Evolutionary conservation across 495 filamentous ascomycete species (phyloP), one percentile per base, ranked within the genome.

Genomic region (Tetracladium setigerum): DNA sequence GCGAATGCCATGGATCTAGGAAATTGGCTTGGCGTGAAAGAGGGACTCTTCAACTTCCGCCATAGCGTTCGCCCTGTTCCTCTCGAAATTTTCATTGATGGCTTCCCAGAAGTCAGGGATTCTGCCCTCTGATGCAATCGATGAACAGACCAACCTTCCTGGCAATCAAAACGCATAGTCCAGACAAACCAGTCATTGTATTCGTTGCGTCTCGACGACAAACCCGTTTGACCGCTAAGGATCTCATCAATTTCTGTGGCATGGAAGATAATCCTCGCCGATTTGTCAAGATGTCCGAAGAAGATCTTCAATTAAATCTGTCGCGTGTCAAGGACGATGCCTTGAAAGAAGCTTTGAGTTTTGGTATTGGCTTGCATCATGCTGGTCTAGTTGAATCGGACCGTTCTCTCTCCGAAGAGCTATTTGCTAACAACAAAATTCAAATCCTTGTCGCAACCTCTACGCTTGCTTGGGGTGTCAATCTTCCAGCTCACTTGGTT

Each of bases 121-220:
- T 97, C 66, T 97, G 94, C 56, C 88, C 94, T 8, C 66, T 99
- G 46, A 99, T 99, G 92, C 90, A 96, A 64, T 91, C 86, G 0
- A 99, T 99, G 92, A 99, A 99, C 53, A 78, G 94, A 7, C 92
- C 92, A 11, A 95, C 92, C 0, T 99, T 97, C 68, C 72, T 96
- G 10, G 94, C 91, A 0, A 94, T 99, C 67, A 91, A 97, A 62
- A 84, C 79, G 10, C 94, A 99, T 63, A 95, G 88, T 9, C 92
- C 92, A 1, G 84, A 89, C 22, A 97, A 97, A 60, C 92, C 92
- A 0, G 92, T 96, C 5, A 99, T 99, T 63, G 92, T 97, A 3
- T 99, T 99, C 58, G 92, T 99, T 27, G 89, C 92, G 17, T 97
- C 92, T 22, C 86, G 92, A 52, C 73, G 92, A 56, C 92, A 99